These are phyloP conservation scores for Eucalyptus decipiens DNA, from an alignment of 345 rosid genomes.

Conservation along the genomic window DNA sequence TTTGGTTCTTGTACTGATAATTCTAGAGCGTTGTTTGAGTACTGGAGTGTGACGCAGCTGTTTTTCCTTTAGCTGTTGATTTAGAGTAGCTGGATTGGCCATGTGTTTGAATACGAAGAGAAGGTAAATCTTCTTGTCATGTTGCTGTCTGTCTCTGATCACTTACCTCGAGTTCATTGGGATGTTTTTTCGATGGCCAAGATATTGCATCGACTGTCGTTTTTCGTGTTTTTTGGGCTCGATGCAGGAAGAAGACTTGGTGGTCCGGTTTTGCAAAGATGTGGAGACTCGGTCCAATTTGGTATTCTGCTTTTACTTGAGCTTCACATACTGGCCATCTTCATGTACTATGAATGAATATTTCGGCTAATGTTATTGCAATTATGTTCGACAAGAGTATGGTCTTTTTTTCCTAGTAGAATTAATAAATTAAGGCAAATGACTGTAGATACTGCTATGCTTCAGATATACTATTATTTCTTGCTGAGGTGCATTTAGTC, in stretches of 20 bases:
- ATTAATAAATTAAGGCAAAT: background rate
- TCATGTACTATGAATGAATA: background rate
- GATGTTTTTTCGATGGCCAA: background rate
- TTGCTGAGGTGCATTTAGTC: background rate
- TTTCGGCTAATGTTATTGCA: background rate
- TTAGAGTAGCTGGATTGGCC: slow-evolving; percentile 76
- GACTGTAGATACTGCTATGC: background rate
- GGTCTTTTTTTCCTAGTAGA: background rate
- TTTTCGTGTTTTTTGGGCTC: background rate
- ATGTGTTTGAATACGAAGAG: slow-evolving; percentile 39
- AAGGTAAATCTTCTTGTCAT: slow-evolving; percentile 28
- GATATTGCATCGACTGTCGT: background rate
- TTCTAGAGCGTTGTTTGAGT: background rate
- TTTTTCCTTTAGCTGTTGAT: slow-evolving; percentile 27
- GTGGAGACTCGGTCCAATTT: slow-evolving; percentile 71
- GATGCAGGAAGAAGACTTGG: slow-evolving; percentile 57
- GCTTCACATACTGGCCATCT: background rate
- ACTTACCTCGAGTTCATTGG: background rate
- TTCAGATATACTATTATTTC: background rate
- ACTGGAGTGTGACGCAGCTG: background rate
- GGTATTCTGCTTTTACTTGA: slow-evolving; percentile 37
- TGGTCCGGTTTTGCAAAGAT: slow-evolving; percentile 84
- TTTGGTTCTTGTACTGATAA: background rate
- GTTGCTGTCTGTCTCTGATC: background rate
- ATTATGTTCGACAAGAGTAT: background rate